phyloP scores from a whole-genome alignment of 1,284 basidiomycete genomes.

The Sutorius eximius region DNA sequence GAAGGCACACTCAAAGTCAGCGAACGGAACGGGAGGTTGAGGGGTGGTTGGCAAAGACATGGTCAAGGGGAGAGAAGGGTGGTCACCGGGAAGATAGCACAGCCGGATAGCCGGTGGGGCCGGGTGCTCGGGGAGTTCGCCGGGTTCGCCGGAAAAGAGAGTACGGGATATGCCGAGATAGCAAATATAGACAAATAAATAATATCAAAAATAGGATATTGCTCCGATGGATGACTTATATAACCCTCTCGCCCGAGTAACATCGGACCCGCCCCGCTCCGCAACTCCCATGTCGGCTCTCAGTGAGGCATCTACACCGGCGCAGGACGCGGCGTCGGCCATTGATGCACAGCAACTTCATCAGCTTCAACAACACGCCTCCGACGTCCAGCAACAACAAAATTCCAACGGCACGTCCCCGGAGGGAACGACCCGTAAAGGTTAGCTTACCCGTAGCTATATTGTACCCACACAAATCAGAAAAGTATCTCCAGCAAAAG shows the following conservation, averaged over 20 bases:
- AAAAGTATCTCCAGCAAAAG: slow-evolving; percentile 53
- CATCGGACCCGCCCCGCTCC: slow-evolving; percentile 38
- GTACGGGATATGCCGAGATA: slow-evolving; percentile 21
- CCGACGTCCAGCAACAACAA: slow-evolving; percentile 38
- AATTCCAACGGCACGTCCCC: slow-evolving; percentile 37
- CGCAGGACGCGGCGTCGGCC: slow-evolving; percentile 56
- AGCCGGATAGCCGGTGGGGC: slow-evolving; percentile 26
- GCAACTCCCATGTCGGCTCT: slow-evolving; percentile 66
- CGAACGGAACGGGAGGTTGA: slow-evolving; percentile 51
- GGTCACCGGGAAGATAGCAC: slow-evolving; percentile 8
- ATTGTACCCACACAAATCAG: slow-evolving; percentile 9
- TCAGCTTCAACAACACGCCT: slow-evolving; percentile 46
- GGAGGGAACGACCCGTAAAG: slow-evolving; percentile 30
- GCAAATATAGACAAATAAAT: slow-evolving; percentile 27
- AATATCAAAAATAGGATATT: slow-evolving; percentile 14
- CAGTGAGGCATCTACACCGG: slow-evolving; percentile 59
- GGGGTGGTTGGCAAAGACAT: slow-evolving; percentile 38
- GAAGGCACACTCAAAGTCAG: slow-evolving; percentile 66
- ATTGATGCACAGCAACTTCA: slow-evolving; percentile 62
- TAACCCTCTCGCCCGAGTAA: slow-evolving; percentile 36
- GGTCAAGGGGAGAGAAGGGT: slow-evolving; percentile 6
- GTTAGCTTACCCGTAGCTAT: slow-evolving; percentile 28
- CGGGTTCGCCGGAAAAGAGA: slow-evolving; percentile 2
- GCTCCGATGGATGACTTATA: slow-evolving; percentile 31
- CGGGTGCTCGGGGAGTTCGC: slow-evolving; percentile 7